phyloP scores from a whole-genome alignment of 2,329 filamentous ascomycete species.

The Colletotrichum cereale region DNA sequence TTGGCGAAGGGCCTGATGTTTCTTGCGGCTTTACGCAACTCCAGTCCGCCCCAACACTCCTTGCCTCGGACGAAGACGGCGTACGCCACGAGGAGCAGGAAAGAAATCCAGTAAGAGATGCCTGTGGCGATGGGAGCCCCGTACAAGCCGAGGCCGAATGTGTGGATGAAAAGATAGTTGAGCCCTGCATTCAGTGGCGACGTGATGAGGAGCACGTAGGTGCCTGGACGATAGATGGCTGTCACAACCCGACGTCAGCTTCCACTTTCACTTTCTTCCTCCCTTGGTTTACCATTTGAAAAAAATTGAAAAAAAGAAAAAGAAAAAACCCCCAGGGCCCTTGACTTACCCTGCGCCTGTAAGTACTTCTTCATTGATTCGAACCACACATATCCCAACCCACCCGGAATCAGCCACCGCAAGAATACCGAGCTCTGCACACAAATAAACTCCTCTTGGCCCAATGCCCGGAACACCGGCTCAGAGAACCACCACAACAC shows the following conservation, averaged over 20 bases:
- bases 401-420: conserved; percentile 80
- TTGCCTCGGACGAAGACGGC: conserved; percentile 76
- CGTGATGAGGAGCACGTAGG: conserved; percentile 85
- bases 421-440: conserved; percentile 80
- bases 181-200: conserved; percentile 84
- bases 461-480: conserved; percentile 78
- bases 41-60: conserved; percentile 83
- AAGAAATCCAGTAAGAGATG: conserved; percentile 88
- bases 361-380: conserved; percentile 89
- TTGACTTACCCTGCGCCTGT: conserved; percentile 82
- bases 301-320: no score
- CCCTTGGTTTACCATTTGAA: conserved; percentile 8
- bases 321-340: background rate
- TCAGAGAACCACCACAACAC: conserved; percentile 82
- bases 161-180: conserved; percentile 85
- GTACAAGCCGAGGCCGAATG: conserved; percentile 76
- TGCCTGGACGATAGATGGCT: conserved; percentile 81
- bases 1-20: conserved; percentile 79
- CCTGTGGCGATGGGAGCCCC: conserved; percentile 87
- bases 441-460: conserved; percentile 83
- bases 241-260: background rate
- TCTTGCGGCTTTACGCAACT: conserved; percentile 71
- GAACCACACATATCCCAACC: conserved; percentile 89
- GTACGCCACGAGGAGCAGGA: conserved; percentile 81
- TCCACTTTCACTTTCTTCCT: conserved; percentile 11